Evolutionary conservation across 345 rosid species (phyloP), one percentile per base, ranked within the genome.

Genomic region (Brassica nigra): DNA sequence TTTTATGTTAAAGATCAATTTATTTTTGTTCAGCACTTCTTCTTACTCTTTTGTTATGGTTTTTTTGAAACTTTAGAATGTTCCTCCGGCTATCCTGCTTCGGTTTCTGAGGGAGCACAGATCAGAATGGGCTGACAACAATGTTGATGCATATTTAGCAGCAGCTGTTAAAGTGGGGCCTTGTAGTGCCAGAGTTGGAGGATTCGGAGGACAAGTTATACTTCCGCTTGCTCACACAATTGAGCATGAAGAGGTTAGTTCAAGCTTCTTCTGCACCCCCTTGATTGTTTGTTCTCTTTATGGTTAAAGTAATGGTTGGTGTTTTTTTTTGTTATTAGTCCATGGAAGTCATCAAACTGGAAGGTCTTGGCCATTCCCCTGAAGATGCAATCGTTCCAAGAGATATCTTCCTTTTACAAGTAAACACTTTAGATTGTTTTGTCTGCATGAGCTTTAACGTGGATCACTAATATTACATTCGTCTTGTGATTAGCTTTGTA

Each of bases 71-170:
- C 69, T 79, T 30, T 86, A 96, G 99, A 93, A 96, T 66, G 97
- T 96, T 42, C 97, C 97, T 85, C 99, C 99, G n/a, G 97, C 88
- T 4, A 93, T 93, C 49, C 97, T 96, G 44, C 98, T 96, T 9
- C 87, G 98, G 78, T 96, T 96, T 79, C 84, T 96, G 83, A 89
- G 97, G 39, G 99, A 96, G 85, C 99, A 96, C 67, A 87, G 99
- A 76, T 96, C 99, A 57, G 99, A 96, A 84, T 96, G 99, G 99
- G 98, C 98, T 5, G 99, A 96, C 81, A 93, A 91, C 87, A 88
- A 84, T 78, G 92, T 93, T 55, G 99, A 96, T 87, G 95, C 97
- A 1, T 96, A 96, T 76, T 82, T 97, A 20, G 99, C 97, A 20
- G 97, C 98, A 10, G 98, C 98, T 4, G 89, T 96, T 55, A 96